phyloP scores from a whole-genome alignment of 2,329 filamentous ascomycete genomes.

The Ceratocystiopsis minuta region DNA sequence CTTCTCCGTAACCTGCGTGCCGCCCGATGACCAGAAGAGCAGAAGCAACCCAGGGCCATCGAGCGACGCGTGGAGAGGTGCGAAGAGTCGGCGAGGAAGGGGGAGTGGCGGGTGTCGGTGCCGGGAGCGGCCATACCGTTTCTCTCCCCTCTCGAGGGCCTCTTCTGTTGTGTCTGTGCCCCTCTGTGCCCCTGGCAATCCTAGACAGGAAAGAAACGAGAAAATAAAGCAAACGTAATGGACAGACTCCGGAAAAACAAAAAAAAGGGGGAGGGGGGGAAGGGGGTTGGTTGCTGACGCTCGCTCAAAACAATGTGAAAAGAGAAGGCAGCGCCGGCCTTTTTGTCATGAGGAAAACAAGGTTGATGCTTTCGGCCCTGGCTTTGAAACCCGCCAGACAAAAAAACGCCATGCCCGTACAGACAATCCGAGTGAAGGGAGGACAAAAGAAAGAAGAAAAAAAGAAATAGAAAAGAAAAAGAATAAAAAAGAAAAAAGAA shows the following conservation, averaged over 20 bases:
- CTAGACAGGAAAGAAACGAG: not conserved
- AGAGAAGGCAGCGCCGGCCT: not conserved
- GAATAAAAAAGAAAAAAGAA: not conserved
- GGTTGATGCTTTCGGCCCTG: no score
- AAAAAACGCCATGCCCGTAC: not conserved
- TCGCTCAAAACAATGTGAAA: slow-evolving; percentile 3
- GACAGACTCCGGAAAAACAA: not conserved
- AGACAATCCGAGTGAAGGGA: not conserved
- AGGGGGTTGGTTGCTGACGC: not conserved
- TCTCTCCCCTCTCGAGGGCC: slow-evolving; percentile 5
- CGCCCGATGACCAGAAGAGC: not conserved
- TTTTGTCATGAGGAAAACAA: not conserved
- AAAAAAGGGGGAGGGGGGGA: not conserved
- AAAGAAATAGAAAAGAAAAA: not conserved
- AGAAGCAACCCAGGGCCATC: not conserved
- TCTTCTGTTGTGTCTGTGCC: not conserved
- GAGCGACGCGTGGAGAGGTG: not conserved
- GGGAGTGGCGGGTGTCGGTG: not conserved
- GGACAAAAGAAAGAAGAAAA: not conserved
- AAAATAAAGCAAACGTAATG: not conserved
- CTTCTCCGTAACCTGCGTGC: not conserved
- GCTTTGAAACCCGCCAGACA: not conserved
- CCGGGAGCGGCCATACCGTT: slow-evolving; percentile 2
- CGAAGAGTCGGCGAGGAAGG: no score
- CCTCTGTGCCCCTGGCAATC: not conserved